Conservation (phyloP, 2,329 filamentous ascomycete species). For the Diaporthe sp. region DNA sequence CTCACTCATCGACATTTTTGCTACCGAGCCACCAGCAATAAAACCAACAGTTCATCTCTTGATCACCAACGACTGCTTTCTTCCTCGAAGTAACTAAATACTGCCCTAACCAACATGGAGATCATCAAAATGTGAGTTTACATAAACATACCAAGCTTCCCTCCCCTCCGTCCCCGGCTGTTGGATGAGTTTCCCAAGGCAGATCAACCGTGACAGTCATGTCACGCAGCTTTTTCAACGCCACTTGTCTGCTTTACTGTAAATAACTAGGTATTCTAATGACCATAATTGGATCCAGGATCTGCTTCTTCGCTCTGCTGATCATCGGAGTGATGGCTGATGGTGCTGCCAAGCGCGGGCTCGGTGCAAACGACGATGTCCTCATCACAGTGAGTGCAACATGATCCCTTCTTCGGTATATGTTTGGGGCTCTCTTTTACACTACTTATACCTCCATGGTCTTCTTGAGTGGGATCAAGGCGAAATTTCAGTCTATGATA, state of each 20-base stretch:
- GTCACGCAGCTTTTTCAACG: not conserved
- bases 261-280: not conserved
- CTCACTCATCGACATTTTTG: too few relatives aligned
- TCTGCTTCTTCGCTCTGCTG: slow-evolving; percentile 3
- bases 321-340: slow-evolving; percentile 10
- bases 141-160: too few relatives aligned
- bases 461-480: not conserved
- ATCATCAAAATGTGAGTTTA: slow-evolving; percentile 23
- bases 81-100: not conserved
- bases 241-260: too few relatives aligned
- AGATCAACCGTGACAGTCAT: not conserved
- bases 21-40: not conserved
- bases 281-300: not conserved
- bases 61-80: not conserved
- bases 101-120: not conserved
- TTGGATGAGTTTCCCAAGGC: not conserved
- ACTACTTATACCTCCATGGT: not conserved
- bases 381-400: slow-evolving; percentile 38
- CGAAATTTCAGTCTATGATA: not conserved
- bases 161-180: not conserved
- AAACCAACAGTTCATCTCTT: not conserved
- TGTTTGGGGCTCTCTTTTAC: not conserved
- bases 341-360: slow-evolving; percentile 43
- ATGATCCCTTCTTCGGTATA: not conserved
- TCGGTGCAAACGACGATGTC: slow-evolving; percentile 44